Base-by-base conservation (phyloP, 768 basidiomycete genomes). In the Tephrocybe sp. region DNA sequence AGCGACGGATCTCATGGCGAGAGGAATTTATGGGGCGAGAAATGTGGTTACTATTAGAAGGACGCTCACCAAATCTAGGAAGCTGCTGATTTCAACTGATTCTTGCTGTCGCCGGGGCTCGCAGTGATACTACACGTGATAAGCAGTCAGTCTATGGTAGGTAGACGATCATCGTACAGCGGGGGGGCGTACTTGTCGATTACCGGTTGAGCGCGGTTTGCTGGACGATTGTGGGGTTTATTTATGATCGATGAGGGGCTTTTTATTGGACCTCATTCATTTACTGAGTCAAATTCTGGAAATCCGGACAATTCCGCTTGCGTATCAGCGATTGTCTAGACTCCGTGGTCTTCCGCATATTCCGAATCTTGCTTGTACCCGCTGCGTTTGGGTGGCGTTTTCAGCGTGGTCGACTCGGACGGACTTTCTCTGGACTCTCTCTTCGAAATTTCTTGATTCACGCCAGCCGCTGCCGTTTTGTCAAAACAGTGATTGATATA, bases 111-210 rank as follows among this genome's bases (percentile, higher is more conserved):
- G 39, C 41, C 49, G 45, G 33, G 23, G 42, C 16, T 23, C 36
- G 23, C 22, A 15, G 15, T 33, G 13, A 6, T 34, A 33, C 46
- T 52, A 49, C 54, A 56, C 54, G 54, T 56, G 54, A 56, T 56
- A 56, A 55, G 34, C 21, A 31, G 42, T 25, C 25, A 49, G 25
- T 19, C n/a, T 7, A 8, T 12, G 12, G 29, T 6, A 6, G 12
- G 15, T 34, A 7, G 37, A 18, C 27, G 44, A 6, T 25, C 15
- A 33, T 31, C 43, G 25, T 45, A 12, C 27, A 7, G 21, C 21
- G 21, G 31, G 19, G 22, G n/a, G 29, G 15, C 13, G 21, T 40
- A 13, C n/a, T n/a, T n/a, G n/a, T n/a, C n/a, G n/a, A n/a, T n/a
- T n/a, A n/a, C n/a, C n/a, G n/a, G n/a, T n/a, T n/a, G n/a, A n/a